phyloP scores from a whole-genome alignment of 2,329 filamentous ascomycete species.

The Byssothecium circinans region DNA sequence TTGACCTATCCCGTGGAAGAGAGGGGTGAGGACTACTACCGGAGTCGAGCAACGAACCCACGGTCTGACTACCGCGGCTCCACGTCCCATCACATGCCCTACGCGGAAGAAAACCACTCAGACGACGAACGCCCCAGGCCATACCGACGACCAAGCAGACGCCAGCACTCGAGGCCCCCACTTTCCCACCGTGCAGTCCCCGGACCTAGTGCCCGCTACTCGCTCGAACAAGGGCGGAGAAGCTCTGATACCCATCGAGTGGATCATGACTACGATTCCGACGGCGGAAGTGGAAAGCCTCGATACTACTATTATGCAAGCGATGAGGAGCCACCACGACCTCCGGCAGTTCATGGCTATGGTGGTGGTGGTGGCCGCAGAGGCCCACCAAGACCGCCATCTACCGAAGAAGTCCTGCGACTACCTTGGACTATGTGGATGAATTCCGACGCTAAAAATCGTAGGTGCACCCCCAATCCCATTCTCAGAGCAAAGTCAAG shows the following conservation, averaged over 20 bases:
- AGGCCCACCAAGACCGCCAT: conserved; percentile 22
- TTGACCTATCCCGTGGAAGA: conserved; percentile 4
- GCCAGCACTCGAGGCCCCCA: conserved; percentile 28
- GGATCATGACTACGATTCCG: conserved; percentile 17
- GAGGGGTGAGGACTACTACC: conserved; percentile 13
- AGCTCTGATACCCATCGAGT: conserved; percentile 18
- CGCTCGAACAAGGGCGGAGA: conserved; percentile 6
- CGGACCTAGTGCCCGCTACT: conserved; percentile 7
- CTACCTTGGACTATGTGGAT: conserved; percentile 42
- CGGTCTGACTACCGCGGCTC: conserved; percentile 9
- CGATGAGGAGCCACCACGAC: conserved; percentile 17
- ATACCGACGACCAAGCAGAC: conserved; percentile 24
- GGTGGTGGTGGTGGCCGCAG: conserved; percentile 13
- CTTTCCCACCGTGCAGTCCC: conserved; percentile 20
- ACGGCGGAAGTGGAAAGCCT: conserved; percentile 21
- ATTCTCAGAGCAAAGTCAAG: neutral
- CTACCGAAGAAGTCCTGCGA: conserved; percentile 43
- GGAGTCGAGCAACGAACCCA: conserved; percentile 10
- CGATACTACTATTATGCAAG: conserved; percentile 26
- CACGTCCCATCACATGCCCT: conserved; percentile 14
- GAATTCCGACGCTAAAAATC: conserved; percentile 42
- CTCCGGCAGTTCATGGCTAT: conserved; percentile 9
- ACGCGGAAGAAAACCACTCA: conserved; percentile 31
- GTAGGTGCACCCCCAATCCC: conserved; percentile 17
- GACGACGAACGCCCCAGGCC: conserved; percentile 27